Base-by-base conservation (phyloP, 805 yeast genomes). In the Blastobotrys americana region DNA sequence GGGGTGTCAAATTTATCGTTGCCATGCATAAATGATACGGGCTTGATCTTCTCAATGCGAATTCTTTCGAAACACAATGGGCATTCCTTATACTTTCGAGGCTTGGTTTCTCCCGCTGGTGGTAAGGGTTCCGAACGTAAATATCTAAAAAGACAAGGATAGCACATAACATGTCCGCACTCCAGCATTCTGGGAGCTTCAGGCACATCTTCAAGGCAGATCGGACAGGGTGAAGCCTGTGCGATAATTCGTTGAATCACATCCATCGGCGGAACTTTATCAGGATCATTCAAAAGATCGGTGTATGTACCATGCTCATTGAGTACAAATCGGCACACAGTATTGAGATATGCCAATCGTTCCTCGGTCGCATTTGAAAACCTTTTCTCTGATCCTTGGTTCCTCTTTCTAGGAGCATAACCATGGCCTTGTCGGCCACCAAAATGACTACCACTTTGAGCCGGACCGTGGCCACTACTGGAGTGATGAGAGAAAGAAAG, bases 111-210 rank as follows among this genome's bases (percentile, higher is more conserved):
- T 16, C 45, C 62, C 4, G 64, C 57, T 37, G 60, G 59, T 20
- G 58, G 61, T 3, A 64, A 60, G 4, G 64, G 57, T 19, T 69
- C 69, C 16, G 80, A 77, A 31, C 76, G 83, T 37, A 86, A 66
- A 55, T 84, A 76, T 37, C 88, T 76, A 44, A 88, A 61, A 23
- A 90, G 63, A 61, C 99, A 93, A 10, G 88, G 77, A 44, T 77
- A 71, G 59, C 99, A 93, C 57, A 93, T 77, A 13, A 88, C 73
- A 59, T 93, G 99, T 3, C 99, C 98, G 67, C 99, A 93, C 9
- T 80, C 74, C 22, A 87, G 80, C 97, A 93, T 94, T 44, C 97
- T 70, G 2, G 98, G 97, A 0, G 97, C 96, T 15, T 84, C 76
- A 10, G 93, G 84, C 10, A 79, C 80, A 41, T 86, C 94, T 25